phyloP scores from a whole-genome alignment of 1,139 yeast genomes.

The Lodderomyces oxycetoniae region DNA sequence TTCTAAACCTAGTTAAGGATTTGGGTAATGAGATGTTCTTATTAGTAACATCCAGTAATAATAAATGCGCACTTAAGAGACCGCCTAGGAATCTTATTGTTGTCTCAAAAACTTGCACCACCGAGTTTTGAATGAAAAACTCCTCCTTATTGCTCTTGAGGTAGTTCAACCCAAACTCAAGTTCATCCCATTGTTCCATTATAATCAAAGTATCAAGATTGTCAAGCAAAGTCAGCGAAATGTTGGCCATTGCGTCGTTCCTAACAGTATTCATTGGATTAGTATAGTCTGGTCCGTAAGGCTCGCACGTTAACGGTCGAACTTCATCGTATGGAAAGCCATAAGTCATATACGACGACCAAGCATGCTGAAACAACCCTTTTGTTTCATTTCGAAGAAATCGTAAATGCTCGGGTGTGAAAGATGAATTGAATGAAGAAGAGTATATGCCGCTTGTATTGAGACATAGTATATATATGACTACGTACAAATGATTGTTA shows the following conservation, averaged over 20 bases:
- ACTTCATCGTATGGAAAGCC: slow-evolving; percentile 88
- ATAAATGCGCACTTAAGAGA: slow-evolving; percentile 68
- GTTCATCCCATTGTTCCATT: slow-evolving; percentile 57
- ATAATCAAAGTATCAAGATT: slow-evolving; percentile 74
- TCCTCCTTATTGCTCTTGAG: slow-evolving; percentile 32
- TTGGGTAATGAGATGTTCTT: slow-evolving; percentile 19
- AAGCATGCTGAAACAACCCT: slow-evolving; percentile 66
- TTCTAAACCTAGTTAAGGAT: slow-evolving; percentile 13
- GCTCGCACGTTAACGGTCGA: slow-evolving; percentile 65
- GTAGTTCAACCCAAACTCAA: slow-evolving; percentile 45
- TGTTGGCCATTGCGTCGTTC: slow-evolving; percentile 85
- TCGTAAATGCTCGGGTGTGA: slow-evolving; percentile 47
- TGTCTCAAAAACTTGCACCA: slow-evolving; percentile 83
- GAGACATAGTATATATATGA: slow-evolving; percentile 5
- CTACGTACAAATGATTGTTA: neutral
- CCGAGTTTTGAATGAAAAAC: slow-evolving; percentile 58
- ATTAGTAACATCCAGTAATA: slow-evolving; percentile 48
- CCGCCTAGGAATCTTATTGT: slow-evolving; percentile 81
- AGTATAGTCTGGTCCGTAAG: slow-evolving; percentile 58
- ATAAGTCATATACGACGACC: slow-evolving; percentile 61
- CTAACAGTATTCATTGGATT: slow-evolving; percentile 53
- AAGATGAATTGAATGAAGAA: slow-evolving; percentile 29
- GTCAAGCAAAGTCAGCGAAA: slow-evolving; percentile 73
- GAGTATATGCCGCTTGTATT: too few relatives aligned
- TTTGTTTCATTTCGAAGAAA: slow-evolving; percentile 48